Evolutionary conservation across 371 early-diverging fungal genomes (phyloP).

Genomic region (Phascolomyces articulosus): DNA sequence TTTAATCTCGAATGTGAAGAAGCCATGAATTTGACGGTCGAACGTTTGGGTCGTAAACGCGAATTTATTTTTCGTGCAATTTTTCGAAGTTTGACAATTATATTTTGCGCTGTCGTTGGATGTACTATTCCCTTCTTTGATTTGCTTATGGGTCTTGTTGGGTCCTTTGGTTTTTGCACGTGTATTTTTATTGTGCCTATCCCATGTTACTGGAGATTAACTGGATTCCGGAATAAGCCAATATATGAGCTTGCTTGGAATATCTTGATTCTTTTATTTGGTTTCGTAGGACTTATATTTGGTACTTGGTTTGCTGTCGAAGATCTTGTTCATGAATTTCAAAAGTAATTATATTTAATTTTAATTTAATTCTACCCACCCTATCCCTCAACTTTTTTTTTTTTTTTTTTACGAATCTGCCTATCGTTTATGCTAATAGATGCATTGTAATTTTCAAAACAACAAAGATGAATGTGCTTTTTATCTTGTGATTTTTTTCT

Average conservation of each 20-base stretch:
- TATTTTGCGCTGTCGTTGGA: conserved; percentile 61
- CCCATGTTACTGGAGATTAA: conserved; percentile 74
- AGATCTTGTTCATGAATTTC: conserved; percentile 51
- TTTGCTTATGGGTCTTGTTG: conserved; percentile 80
- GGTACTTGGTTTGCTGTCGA: conserved; percentile 74
- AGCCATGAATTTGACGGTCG: conserved; percentile 55
- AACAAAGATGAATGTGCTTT: too few species aligned
- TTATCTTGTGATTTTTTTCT: too few species aligned
- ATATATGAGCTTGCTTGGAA: conserved; percentile 60
- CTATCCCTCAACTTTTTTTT: too few species aligned
- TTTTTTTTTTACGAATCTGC: too few species aligned
- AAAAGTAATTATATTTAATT: conserved; percentile 46
- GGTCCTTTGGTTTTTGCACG: conserved; percentile 76
- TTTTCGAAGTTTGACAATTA: conserved; percentile 57
- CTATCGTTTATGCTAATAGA: too few species aligned
- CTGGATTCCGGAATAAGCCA: conserved; percentile 61
- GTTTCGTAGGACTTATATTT: conserved; percentile 71
- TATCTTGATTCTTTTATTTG: conserved; percentile 60
- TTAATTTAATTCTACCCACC: too few species aligned
- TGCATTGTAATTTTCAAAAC: too few species aligned
- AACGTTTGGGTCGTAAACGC: conserved; percentile 52
- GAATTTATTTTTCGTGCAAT: conserved; percentile 48
- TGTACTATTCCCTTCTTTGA: conserved; percentile 79
- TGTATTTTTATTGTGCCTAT: conserved; percentile 86
- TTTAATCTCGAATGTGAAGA: conserved; percentile 75